Percentiles rank a stretch among this genome's conserved stretches.
phyloP scores from a whole-genome alignment of 495 filamentous ascomycete genomes.

The Usnea hakonensis region DNA sequence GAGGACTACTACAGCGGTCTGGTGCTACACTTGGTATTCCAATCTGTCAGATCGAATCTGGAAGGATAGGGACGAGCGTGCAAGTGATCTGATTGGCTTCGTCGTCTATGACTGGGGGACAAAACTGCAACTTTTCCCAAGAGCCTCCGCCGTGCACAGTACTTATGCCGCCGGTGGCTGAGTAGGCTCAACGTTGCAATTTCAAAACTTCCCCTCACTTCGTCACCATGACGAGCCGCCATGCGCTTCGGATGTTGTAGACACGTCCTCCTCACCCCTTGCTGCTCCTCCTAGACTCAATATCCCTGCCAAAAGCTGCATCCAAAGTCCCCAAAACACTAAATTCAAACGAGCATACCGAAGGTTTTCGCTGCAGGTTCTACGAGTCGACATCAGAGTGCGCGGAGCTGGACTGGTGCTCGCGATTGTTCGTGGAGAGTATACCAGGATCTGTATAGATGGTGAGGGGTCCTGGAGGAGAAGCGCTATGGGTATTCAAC shows the following conservation, averaged over 20 bases:
- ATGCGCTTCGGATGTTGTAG: neutral
- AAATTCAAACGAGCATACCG: neutral
- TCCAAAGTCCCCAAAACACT: neutral
- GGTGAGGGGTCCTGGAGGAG: neutral
- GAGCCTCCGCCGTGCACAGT: too few species aligned
- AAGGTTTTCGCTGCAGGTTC: neutral
- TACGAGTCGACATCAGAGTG: neutral
- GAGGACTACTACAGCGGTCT: too few species aligned
- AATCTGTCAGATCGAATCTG: too few species aligned
- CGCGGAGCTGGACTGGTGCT: neutral
- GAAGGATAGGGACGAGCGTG: too few species aligned
- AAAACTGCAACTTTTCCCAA: too few species aligned
- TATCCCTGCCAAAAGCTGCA: neutral
- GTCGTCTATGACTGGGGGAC: too few species aligned
- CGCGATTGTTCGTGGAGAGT: neutral
- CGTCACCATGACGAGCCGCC: neutral
- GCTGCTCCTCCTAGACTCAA: neutral
- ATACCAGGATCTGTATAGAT: neutral
- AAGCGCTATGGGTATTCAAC: neutral
- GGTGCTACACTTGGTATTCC: too few species aligned
- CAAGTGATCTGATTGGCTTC: too few species aligned
- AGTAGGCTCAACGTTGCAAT: neutral
- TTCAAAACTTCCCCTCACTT: neutral
- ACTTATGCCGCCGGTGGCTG: neutral
- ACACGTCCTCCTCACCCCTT: neutral